Conservation (phyloP, 306 rosid genomes). For the Castanea sativa region DNA sequence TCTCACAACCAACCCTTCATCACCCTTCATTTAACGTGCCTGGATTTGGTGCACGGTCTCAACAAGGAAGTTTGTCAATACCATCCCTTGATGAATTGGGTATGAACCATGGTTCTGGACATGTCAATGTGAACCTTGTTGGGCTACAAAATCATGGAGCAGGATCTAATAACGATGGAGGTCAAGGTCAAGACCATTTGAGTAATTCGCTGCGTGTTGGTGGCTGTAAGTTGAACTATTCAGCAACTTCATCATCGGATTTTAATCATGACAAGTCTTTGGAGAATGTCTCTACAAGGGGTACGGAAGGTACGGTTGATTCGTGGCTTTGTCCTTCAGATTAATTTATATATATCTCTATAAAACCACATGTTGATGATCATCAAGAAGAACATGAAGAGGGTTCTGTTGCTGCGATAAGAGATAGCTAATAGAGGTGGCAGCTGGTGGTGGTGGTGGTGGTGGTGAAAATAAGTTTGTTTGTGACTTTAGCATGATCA, state of each 20-base stretch:
- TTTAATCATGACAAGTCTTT: slow-evolving; percentile 43
- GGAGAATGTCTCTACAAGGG: slow-evolving; percentile 40
- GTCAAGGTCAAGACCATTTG: slow-evolving; percentile 8
- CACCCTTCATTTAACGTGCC: slow-evolving; percentile 20
- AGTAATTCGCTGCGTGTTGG: slow-evolving; percentile 14
- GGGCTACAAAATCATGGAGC: slow-evolving; percentile 5
- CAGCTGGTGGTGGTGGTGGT: slow-evolving; percentile 20
- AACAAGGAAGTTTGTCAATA: slow-evolving; percentile 10
- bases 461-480: slow-evolving; percentile 19
- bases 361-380: slow-evolving; percentile 27
- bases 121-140: slow-evolving; percentile 21
- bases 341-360: slow-evolving; percentile 29
- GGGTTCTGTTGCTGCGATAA: not conserved
- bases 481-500: not conserved
- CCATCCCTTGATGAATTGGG: slow-evolving; percentile 41
- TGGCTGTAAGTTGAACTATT: slow-evolving; percentile 44
- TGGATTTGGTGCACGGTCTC: slow-evolving; percentile 32
- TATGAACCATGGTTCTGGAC: slow-evolving; percentile 19
- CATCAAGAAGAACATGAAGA: not conserved
- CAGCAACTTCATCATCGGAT: slow-evolving; percentile 32
- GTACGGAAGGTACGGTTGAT: slow-evolving; percentile 51
- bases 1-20: slow-evolving; percentile 13
- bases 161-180: not conserved
- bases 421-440: slow-evolving; percentile 20
- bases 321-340: slow-evolving; percentile 79